Percentiles rank a stretch among this genome's conserved stretches.
Evolutionary conservation across 2,329 filamentous ascomycete genomes (phyloP).

Genomic region (Penicillium aurantiogriseum): DNA sequence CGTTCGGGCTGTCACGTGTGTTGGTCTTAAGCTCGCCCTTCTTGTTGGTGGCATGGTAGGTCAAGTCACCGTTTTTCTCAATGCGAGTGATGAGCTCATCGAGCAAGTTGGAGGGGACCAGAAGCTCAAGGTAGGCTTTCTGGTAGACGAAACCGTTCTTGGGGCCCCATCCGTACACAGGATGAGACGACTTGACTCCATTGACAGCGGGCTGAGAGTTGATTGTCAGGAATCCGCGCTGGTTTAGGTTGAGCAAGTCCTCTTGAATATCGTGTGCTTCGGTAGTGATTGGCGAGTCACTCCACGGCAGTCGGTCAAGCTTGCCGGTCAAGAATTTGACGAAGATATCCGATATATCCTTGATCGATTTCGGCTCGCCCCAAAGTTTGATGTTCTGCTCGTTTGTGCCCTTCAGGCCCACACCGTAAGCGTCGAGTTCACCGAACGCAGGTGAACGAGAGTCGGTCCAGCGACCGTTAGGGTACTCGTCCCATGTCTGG

Average conservation of each 20-base stretch:
- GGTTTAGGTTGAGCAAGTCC: constrained; percentile 78
- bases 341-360: constrained; percentile 80
- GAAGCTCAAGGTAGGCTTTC: constrained; percentile 91
- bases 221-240: constrained; percentile 84
- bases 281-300: constrained; percentile 77
- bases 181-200: constrained; percentile 81
- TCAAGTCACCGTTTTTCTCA: constrained; percentile 74
- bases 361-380: constrained; percentile 77
- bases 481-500: constrained; percentile 98
- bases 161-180: constrained; percentile 90
- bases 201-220: constrained; percentile 97
- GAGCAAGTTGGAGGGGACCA: constrained; percentile 79
- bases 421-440: constrained; percentile 89
- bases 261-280: constrained; percentile 78
- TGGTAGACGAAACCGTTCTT: constrained; percentile 96
- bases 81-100: constrained; percentile 75
- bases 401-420: constrained; percentile 90
- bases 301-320: constrained; percentile 86
- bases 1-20: constrained; percentile 80
- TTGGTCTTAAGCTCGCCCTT: constrained; percentile 80
- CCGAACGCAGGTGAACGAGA: constrained; percentile 94
- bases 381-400: constrained; percentile 94
- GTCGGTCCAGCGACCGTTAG: constrained; percentile 98
- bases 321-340: constrained; percentile 79
- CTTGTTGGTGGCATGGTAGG: constrained; percentile 91